phyloP scores from a whole-genome alignment of 2,329 filamentous ascomycete genomes.

The Fusarium pseudonygamai region DNA sequence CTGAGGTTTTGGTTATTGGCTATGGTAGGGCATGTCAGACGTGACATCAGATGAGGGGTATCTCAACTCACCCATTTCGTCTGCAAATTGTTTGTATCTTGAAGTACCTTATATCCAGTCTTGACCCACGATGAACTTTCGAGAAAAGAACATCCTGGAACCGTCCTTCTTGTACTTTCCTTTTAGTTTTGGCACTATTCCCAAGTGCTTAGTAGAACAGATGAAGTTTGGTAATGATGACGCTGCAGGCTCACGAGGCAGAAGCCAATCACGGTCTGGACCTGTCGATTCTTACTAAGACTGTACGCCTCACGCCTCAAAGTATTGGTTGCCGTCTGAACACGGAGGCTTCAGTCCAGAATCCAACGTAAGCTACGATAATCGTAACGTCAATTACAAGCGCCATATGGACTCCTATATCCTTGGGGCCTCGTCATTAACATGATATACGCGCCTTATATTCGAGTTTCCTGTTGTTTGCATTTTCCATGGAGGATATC shows the following conservation, averaged over 20 bases:
- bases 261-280: neutral
- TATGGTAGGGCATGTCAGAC: neutral
- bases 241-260: neutral
- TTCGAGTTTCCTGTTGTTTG: rapidly evolving
- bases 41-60: neutral
- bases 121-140: too few species aligned
- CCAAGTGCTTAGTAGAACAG: neutral
- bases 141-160: neutral
- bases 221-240: conserved; percentile 8
- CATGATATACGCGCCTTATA: too few species aligned
- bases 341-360: neutral
- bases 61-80: conserved; percentile 1
- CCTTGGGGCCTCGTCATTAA: neutral
- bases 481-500: rapidly evolving
- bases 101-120: neutral
- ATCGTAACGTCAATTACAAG: rapidly evolving
- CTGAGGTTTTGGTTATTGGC: neutral
- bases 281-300: conserved; percentile 1
- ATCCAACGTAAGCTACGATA: neutral
- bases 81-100: neutral
- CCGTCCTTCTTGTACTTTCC: neutral
- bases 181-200: neutral
- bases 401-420: neutral
- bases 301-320: neutral
- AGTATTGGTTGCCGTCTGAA: neutral